Conservation (phyloP, 345 rosid genomes). For the Eucalyptus marginata region DNA sequence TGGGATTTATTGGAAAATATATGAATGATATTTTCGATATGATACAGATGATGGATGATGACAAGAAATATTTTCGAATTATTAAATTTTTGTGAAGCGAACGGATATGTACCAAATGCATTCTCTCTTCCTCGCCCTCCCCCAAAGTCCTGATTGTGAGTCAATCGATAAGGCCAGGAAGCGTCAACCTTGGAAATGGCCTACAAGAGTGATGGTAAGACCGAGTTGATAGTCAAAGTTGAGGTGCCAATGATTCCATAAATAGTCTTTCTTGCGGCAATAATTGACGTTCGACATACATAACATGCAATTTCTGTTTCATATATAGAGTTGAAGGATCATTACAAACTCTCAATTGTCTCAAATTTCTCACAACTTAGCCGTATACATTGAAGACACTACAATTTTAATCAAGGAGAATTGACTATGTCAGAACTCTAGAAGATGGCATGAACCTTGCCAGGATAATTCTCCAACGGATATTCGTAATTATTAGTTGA, state of each 20-base stretch:
- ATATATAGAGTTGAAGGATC: background rate
- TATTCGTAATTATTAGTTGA: background rate
- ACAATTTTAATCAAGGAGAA: background rate
- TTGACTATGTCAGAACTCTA: background rate
- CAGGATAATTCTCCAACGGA: background rate
- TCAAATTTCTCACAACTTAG: background rate
- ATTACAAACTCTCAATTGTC: background rate
- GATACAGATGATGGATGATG: background rate
- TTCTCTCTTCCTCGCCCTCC: background rate
- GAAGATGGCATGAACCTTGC: background rate
- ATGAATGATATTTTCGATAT: fast-evolving
- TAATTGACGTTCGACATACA: background rate
- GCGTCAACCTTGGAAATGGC: background rate
- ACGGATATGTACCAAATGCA: background rate
- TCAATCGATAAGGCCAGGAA: background rate
- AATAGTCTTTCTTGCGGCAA: background rate
- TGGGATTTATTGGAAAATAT: background rate
- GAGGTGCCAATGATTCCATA: background rate
- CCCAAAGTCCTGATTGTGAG: background rate
- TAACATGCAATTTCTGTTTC: background rate
- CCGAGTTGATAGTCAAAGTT: background rate
- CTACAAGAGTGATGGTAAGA: background rate
- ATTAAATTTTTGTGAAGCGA: background rate
- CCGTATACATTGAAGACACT: background rate
- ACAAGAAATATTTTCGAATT: background rate